Base-by-base conservation (phyloP, 2,329 filamentous ascomycete species). In the Diplodia corticola region DNA sequence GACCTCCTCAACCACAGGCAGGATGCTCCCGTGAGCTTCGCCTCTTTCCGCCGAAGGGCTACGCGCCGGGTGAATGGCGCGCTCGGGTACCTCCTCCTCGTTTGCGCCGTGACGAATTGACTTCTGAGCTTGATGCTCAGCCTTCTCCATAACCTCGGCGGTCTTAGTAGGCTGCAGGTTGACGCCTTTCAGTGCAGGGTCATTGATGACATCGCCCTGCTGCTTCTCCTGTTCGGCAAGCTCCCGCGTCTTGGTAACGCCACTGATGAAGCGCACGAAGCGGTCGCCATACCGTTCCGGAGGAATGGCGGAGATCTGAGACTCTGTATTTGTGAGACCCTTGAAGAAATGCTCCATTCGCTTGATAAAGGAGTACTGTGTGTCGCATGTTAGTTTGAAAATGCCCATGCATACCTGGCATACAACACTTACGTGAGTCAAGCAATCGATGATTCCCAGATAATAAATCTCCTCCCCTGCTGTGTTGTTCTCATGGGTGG, bases 291-390 rank as follows among this genome's bases (percentile, higher is more conserved):
- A 99, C 66, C 92, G 86, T 68, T 93, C 88, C 0, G 95, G 94
- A 0, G 93, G 91, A 26, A 98, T 89, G 2, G 95, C 93, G 0
- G 94, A 98, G 68, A 99, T 98, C 75, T 97, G 89, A 37, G 86
- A 88, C 72, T 92, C 89, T 72, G 95, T 91, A 72, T 88, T 86
- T 2, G 90, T 92, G 67, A 98, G 82, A 44, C 95, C 94, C 82
- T 99, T 99, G 90, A 93, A 95, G 80, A 98, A 95, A 79, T 98
- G 90, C 78, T 99, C 95, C 68, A 94, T 86, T 76, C 95, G 94
- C 81, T 99, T 99, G 79, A 97, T 86, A 70, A 93, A 88, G 71
- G 93, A 93, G 77, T 98, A 99, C 92, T 96, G 72, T 28, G 72
- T 28, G 66, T 63, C 69, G 63, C 57, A 24, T 24, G 66, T 80